Base-by-base conservation (phyloP, 345 rosid genomes). In the Eucalyptus erythrocorys region DNA sequence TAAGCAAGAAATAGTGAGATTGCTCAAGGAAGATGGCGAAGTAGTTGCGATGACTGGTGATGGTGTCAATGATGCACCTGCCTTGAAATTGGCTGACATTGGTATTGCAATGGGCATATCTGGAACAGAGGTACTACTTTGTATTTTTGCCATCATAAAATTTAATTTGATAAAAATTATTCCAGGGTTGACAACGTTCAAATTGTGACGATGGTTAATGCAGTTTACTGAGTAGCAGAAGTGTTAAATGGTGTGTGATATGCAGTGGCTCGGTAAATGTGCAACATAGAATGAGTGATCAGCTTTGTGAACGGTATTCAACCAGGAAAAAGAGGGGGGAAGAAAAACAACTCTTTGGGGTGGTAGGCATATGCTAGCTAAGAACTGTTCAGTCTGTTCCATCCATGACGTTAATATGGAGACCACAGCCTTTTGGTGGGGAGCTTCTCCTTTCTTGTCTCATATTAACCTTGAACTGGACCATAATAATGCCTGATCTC, bases 41-140 rank as follows among this genome's bases (percentile, higher is more conserved):
- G 99, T 98, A 34, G 99, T 98, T 88, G 99, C 99, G 48, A 98
- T 98, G 99, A 98, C 99, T 37, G 99, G 99, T 87, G 99, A 98
- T 91, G 99, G 99, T 91, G 99, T 96, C 87, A 98, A 98, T 88
- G 99, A 98, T 92, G 99, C 99, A 37, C 99, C 99, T 88, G 99
- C 99, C 81, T 91, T 98, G 86, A 98, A 98, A 92, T 91, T 98
- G 93, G 99, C 99, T 87, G 99, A 98, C 88, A 98, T 98, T 86
- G 99, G 99, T n/a, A 86, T 98, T 61, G 99, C 99, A 86, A 98
- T 98, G 99, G 99, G 99, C 55, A 96, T 98, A 88, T 86, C 98
- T 15, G 99, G 99, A 81, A 98, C 99, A 32, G 99, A 98, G 96
- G 99, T 96, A 94, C 24, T 10, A 6, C 13, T 85, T 43, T 45